Conservation (phyloP, 805 yeast genomes). For the Candida schatavii region DNA sequence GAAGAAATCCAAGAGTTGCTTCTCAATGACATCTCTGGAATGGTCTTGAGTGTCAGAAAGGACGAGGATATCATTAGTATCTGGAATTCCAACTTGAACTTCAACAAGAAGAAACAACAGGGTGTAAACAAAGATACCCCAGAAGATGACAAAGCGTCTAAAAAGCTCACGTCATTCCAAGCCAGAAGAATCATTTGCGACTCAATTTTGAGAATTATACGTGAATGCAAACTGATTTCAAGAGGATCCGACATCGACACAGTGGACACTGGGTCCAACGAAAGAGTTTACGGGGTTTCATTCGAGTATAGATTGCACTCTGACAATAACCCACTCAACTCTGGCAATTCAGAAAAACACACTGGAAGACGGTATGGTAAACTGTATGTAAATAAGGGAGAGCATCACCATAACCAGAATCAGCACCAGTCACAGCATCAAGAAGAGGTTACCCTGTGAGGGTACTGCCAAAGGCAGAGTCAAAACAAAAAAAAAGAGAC, state of each 20-base stretch:
- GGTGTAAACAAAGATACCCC: constrained; percentile 16
- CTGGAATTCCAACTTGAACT: constrained; percentile 56
- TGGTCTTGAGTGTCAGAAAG: constrained; percentile 55
- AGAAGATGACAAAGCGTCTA: constrained; percentile 17
- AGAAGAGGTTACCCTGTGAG: not conserved
- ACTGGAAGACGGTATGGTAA: constrained; percentile 4
- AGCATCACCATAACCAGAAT: not conserved
- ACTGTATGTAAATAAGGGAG: constrained; percentile 1
- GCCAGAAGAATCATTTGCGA: constrained; percentile 47
- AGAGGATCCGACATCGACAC: constrained; percentile 35
- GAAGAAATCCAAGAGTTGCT: constrained; percentile 36
- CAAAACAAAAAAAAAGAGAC: not conserved
- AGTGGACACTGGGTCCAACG: constrained; percentile 33
- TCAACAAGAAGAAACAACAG: constrained; percentile 16
- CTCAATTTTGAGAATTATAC: constrained; percentile 41
- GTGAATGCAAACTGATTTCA: constrained; percentile 46
- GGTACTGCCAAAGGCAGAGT: too few species aligned
- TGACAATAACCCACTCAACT: constrained; percentile 23
- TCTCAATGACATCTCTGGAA: constrained; percentile 54
- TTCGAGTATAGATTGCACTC: constrained; percentile 48
- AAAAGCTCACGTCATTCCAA: constrained; percentile 40
- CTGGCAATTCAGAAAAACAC: constrained; percentile 3
- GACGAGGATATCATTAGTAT: constrained; percentile 59
- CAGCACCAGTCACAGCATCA: not conserved
- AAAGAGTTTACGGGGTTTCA: constrained; percentile 43